Evolutionary conservation across 2,329 filamentous ascomycete genomes (phyloP).

Genomic region (Gnomoniopsis sp.): DNA sequence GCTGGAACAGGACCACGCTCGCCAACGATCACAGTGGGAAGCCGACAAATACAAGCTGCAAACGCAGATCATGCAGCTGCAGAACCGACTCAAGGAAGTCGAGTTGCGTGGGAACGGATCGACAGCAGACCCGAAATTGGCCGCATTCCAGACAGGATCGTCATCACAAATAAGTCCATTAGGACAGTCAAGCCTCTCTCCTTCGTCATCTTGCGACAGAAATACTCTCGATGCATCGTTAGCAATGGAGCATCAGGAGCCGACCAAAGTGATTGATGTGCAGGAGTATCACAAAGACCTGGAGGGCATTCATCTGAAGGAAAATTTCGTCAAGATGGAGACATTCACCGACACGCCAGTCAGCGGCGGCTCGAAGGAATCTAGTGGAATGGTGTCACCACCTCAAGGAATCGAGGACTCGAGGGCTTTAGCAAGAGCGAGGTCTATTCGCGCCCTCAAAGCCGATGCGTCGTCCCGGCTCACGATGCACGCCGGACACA

Average conservation of each 20-base stretch:
- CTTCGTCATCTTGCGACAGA: conserved; percentile 12
- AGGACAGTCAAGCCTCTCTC: conserved; percentile 32
- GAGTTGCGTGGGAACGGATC: conserved; percentile 14
- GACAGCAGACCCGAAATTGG: conserved; percentile 13
- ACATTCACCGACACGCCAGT: conserved; percentile 44
- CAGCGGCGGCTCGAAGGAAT: conserved; percentile 23
- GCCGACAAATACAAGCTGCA: conserved; percentile 33
- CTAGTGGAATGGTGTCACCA: conserved; percentile 25
- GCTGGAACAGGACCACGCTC: conserved; percentile 11
- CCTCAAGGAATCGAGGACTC: conserved; percentile 7
- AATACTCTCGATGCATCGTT: neutral
- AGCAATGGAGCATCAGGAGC: conserved; percentile 20
- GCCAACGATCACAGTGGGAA: conserved; percentile 22
- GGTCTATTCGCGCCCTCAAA: conserved; percentile 30
- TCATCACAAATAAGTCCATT: conserved; percentile 29
- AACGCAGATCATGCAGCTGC: conserved; percentile 18
- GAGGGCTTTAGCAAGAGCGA: conserved; percentile 7
- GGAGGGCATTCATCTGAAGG: conserved; percentile 58
- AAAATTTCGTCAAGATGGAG: conserved; percentile 47
- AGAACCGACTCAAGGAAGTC: conserved; percentile 19
- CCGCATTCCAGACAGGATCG: conserved; percentile 17
- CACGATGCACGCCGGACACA: conserved; percentile 62
- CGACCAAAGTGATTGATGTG: conserved; percentile 44
- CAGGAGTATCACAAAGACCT: conserved; percentile 55
- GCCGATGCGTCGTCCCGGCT: conserved; percentile 49